phyloP scores from a whole-genome alignment of 192 early-diverging fungal species.

The Nowakowskiella sp. region DNA sequence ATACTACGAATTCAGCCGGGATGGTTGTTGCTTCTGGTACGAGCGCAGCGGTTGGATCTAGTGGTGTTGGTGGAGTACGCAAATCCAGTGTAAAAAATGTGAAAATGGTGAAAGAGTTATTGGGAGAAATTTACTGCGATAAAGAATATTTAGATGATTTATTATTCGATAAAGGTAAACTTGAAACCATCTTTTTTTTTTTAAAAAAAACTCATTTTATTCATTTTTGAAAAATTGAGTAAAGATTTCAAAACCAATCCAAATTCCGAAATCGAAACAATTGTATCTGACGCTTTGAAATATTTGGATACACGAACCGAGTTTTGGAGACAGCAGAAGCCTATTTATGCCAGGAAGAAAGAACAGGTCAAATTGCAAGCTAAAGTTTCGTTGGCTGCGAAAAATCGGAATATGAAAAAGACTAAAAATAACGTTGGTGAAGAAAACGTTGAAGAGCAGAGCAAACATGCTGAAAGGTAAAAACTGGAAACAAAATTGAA shows the following conservation, averaged over 20 bases:
- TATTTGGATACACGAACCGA: constrained; percentile 20
- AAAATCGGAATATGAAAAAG: neutral
- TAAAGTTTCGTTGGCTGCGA: neutral
- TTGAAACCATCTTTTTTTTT: too few relatives aligned
- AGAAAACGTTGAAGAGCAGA: too few relatives aligned
- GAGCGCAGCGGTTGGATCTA: too few relatives aligned
- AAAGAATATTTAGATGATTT: constrained; percentile 35
- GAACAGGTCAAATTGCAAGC: neutral
- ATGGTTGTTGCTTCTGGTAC: too few relatives aligned
- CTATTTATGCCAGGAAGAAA: constrained; percentile 15
- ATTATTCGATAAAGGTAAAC: constrained; percentile 27
- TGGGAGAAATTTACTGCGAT: constrained; percentile 36
- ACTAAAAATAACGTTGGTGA: constrained; percentile 1
- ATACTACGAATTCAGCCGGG: too few relatives aligned
- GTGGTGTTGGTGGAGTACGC: too few relatives aligned
- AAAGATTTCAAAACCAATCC: constrained; percentile 17
- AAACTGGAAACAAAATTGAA: too few relatives aligned
- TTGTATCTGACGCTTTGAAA: constrained; percentile 10
- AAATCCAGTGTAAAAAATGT: too few relatives aligned
- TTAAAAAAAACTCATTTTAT: too few relatives aligned
- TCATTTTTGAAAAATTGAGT: too few relatives aligned
- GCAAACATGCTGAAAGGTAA: too few relatives aligned
- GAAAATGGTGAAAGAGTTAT: constrained; percentile 14
- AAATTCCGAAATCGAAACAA: constrained; percentile 4
- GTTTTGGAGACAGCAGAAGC: constrained; percentile 26